Evolutionary conservation across 202 grass and related monocot species (phyloP).

Genomic region (Carex arenaria): DNA sequence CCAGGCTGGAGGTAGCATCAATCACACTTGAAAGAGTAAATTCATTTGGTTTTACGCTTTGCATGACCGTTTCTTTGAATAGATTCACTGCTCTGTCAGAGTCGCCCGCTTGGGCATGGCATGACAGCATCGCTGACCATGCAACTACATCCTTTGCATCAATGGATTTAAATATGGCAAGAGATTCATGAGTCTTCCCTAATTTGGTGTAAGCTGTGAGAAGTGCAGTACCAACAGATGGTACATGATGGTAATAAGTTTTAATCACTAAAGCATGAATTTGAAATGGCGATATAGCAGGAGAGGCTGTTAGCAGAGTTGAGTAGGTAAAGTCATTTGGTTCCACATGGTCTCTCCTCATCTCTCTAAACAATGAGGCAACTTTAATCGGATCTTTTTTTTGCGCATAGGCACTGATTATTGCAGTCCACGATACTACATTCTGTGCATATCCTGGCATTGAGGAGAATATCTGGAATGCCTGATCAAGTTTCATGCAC

Average conservation of each 20-base stretch:
- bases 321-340: conserved; percentile 64
- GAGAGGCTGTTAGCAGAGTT: conserved; percentile 39
- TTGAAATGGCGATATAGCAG: conserved; percentile 33
- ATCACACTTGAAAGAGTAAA: conserved; percentile 57
- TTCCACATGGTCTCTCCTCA: conserved; percentile 40
- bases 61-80: conserved; percentile 40
- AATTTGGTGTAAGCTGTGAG: conserved; percentile 38
- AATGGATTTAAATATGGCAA: conserved; percentile 41
- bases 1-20: conserved; percentile 32
- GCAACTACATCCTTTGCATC: conserved; percentile 48
- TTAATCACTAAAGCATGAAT: conserved; percentile 56
- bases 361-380: conserved; percentile 36
- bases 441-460: conserved; percentile 25
- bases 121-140: conserved; percentile 61
- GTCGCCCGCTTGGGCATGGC: conserved; percentile 49
- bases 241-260: conserved; percentile 34
- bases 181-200: conserved; percentile 28
- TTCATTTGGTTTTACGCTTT: conserved; percentile 44
- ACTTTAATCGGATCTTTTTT: conserved; percentile 29
- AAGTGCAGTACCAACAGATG: conserved; percentile 51
- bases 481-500: conserved; percentile 28
- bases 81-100: conserved; percentile 39
- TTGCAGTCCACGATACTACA: conserved; percentile 60
- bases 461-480: conserved; percentile 37
- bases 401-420: conserved; percentile 47